A percentile compares a stretch with the other conserved stretches of the same genome.
phyloP scores from a whole-genome alignment of 2,329 filamentous ascomycete genomes.

The Pseudovirgaria hyperparasitica region DNA sequence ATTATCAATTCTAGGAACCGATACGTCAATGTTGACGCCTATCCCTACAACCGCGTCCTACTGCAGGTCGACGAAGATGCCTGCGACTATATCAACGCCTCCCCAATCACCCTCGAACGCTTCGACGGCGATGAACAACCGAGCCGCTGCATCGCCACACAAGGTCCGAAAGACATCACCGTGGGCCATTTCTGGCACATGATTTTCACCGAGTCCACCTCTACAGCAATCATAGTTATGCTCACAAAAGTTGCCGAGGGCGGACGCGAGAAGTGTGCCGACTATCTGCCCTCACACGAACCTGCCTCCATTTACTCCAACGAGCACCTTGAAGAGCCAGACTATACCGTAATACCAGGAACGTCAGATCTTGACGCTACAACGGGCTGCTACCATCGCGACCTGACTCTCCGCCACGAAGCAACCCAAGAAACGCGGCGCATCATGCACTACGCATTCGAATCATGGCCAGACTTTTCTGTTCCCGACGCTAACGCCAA shows the following conservation, averaged over 20 bases:
- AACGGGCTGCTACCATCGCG: no score
- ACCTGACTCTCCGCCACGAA: constrained; percentile 43
- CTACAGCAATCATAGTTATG: constrained; percentile 73
- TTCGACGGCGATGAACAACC: constrained; percentile 27
- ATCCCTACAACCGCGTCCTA: constrained; percentile 72
- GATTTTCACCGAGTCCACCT: constrained; percentile 70
- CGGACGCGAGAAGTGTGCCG: constrained; percentile 69
- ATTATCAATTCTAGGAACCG: constrained; percentile 55
- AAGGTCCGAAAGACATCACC: constrained; percentile 68
- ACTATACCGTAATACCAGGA: constrained; percentile 45
- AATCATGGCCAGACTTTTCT: constrained; percentile 80
- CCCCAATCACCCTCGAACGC: constrained; percentile 31
- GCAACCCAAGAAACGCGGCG: constrained; percentile 42
- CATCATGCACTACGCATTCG: constrained; percentile 78
- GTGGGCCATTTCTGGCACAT: constrained; percentile 88
- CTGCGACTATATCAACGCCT: constrained; percentile 41
- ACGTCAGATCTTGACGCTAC: constrained; percentile 48
- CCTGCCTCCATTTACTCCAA: constrained; percentile 45
- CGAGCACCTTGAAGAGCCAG: constrained; percentile 49
- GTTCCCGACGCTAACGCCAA: constrained; percentile 60
- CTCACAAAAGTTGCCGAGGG: constrained; percentile 79
- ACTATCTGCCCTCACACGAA: constrained; percentile 42
- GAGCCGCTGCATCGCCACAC: constrained; percentile 4
- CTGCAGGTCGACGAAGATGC: constrained; percentile 60
- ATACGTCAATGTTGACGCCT: constrained; percentile 83